Percentiles rank a stretch among this genome's conserved stretches.
Conservation (phyloP, 176 grass and related monocot genomes). For the Triticum timopheevii region DNA sequence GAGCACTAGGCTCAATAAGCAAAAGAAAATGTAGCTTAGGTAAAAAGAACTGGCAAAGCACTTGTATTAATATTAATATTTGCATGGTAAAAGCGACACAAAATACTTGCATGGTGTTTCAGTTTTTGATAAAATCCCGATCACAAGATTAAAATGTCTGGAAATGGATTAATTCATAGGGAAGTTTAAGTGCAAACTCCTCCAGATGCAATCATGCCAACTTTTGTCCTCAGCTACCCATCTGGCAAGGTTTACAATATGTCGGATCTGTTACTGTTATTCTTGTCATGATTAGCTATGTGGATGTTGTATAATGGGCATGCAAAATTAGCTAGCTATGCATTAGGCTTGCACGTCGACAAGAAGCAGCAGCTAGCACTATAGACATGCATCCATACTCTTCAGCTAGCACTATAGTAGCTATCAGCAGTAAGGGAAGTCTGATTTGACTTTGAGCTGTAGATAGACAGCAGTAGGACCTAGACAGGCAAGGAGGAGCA, state of each 20-base stretch:
- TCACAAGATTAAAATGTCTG: not conserved
- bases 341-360: no score
- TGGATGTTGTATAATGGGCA: no score
- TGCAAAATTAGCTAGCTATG: no score
- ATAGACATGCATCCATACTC: no score
- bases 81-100: not conserved
- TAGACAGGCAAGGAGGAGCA: no score
- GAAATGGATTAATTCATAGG: not conserved
- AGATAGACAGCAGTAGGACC: no score
- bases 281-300: no score
- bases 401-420: no score
- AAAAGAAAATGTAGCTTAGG: slow-evolving; percentile 44
- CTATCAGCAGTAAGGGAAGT: no score
- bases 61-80: no score
- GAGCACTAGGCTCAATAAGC: slow-evolving; percentile 61
- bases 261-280: not conserved
- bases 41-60: not conserved
- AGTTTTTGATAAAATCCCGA: not conserved
- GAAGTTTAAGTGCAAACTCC: not conserved
- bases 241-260: not conserved
- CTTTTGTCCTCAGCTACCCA: not conserved
- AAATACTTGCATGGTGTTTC: not conserved
- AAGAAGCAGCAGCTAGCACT: no score
- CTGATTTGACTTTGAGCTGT: no score
- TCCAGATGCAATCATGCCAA: slow-evolving; percentile 21